These are phyloP conservation scores for Stenocarpella maydis DNA, from an alignment of 2,329 filamentous ascomycete species.

Conservation along the genomic window DNA sequence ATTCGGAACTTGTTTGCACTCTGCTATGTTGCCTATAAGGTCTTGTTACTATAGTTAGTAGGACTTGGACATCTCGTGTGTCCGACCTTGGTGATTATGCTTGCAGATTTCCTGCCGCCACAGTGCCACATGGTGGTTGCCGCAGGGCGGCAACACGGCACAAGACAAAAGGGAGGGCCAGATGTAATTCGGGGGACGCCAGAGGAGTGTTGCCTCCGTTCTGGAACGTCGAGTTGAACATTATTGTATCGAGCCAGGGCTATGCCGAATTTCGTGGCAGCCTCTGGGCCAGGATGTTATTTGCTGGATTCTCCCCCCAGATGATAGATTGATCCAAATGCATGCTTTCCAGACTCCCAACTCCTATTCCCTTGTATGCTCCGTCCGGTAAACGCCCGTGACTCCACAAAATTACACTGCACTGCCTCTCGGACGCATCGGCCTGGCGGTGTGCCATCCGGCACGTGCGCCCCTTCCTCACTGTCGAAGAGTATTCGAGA, in stretches of 20 bases:
- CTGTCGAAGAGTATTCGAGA: slow-evolving; percentile 3
- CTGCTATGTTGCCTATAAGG: neutral
- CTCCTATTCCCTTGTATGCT: slow-evolving; percentile 12
- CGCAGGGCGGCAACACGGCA: neutral
- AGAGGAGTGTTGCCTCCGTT: slow-evolving; percentile 20
- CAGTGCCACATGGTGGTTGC: neutral
- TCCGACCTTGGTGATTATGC: neutral
- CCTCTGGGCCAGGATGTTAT: neutral
- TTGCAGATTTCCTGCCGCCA: neutral
- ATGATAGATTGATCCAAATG: slow-evolving; percentile 3
- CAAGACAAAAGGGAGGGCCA: neutral
- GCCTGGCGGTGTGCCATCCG: slow-evolving; percentile 4
- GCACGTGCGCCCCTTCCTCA: slow-evolving; percentile 1
- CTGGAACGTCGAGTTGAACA: slow-evolving; percentile 10
- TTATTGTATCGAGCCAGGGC: slow-evolving; percentile 6
- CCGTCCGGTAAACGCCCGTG: slow-evolving; percentile 15
- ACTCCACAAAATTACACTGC: slow-evolving; percentile 15
- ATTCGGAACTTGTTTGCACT: neutral
- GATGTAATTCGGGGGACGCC: slow-evolving; percentile 7
- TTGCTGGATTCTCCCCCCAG: neutral
- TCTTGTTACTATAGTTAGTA: neutral
- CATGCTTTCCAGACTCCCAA: slow-evolving; percentile 1
- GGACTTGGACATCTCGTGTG: neutral
- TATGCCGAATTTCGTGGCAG: neutral
- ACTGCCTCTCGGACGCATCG: slow-evolving; percentile 9